Percentiles rank a stretch among this genome's conserved stretches.
phyloP scores from a whole-genome alignment of 202 grass and related monocot species.

The Zizania palustris region DNA sequence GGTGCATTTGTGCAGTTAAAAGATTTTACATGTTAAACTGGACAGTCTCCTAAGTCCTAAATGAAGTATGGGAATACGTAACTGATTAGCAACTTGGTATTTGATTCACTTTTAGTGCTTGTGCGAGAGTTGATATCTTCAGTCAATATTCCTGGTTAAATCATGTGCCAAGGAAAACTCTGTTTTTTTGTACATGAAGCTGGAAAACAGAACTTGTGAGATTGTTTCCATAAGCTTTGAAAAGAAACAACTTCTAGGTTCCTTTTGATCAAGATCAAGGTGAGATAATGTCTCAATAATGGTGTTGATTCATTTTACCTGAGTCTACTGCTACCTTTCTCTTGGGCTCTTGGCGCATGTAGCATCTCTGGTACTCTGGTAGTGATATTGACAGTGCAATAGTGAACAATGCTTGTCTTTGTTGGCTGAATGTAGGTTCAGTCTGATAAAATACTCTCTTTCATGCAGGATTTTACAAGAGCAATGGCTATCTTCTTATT shows the following conservation, averaged over 20 bases:
- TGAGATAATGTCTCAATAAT: slow-evolving; percentile 12
- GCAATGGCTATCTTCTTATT: slow-evolving; percentile 74
- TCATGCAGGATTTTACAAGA: slow-evolving; percentile 65
- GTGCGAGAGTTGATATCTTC: not conserved
- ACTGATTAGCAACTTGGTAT: not conserved
- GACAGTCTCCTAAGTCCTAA: not conserved
- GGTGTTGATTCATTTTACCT: slow-evolving; percentile 31
- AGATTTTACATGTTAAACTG: not conserved
- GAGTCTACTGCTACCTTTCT: not conserved
- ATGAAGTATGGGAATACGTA: not conserved
- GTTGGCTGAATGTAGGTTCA: slow-evolving; percentile 29
- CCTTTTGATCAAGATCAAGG: not conserved
- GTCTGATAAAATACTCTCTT: slow-evolving; percentile 33
- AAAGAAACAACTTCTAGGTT: not conserved
- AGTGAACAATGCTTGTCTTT: slow-evolving; percentile 3
- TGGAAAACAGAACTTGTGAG: not conserved
- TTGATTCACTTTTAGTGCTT: not conserved
- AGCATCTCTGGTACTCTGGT: slow-evolving; percentile 13
- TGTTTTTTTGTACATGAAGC: not conserved
- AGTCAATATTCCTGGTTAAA: not conserved
- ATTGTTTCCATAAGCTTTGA: not conserved
- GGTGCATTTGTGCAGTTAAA: not conserved
- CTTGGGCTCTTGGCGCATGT: slow-evolving; percentile 29
- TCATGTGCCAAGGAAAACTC: not conserved
- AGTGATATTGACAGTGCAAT: slow-evolving; percentile 12